Evolutionary conservation across 2,329 filamentous ascomycete species (phyloP).

Genomic region (Cladosporium colombiae): DNA sequence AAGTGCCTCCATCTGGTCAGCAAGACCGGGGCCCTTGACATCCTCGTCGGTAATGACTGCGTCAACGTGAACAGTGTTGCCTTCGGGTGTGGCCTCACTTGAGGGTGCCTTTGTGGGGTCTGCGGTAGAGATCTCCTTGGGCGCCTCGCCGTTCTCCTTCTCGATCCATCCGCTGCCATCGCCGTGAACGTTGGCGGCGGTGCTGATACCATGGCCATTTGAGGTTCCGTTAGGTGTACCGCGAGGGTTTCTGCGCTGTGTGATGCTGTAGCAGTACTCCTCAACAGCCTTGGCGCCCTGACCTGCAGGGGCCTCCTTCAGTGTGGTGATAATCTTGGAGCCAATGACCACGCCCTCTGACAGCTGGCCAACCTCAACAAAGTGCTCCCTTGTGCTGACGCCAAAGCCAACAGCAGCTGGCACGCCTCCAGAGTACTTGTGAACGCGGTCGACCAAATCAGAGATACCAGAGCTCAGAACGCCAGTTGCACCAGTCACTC

Average conservation of each 20-base stretch:
- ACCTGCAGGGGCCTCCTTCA: conserved; percentile 68
- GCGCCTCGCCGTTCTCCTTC: conserved; percentile 32
- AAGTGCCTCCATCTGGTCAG: conserved; percentile 81
- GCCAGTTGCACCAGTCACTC: conserved; percentile 88
- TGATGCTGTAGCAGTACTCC: conserved; percentile 80
- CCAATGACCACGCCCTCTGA: conserved; percentile 96
- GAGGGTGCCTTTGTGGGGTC: conserved; percentile 38
- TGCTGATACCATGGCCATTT: conserved; percentile 34
- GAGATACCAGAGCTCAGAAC: conserved; percentile 79
- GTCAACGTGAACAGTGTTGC: conserved; percentile 64
- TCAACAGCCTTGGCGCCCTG: conserved; percentile 72
- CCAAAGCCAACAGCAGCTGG: conserved; percentile 94
- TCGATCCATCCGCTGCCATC: conserved; percentile 40
- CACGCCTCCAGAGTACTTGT: conserved; percentile 86
- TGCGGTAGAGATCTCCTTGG: conserved; percentile 37
- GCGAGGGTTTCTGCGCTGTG: conserved; percentile 38
- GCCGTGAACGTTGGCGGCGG: conserved; percentile 36
- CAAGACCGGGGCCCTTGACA: conserved; percentile 61
- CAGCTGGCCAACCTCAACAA: conserved; percentile 76
- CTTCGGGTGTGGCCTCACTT: conserved; percentile 37
- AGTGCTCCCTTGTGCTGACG: conserved; percentile 93
- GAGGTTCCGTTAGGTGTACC: conserved; percentile 8
- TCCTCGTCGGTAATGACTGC: conserved; percentile 64
- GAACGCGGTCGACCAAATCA: conserved; percentile 78
- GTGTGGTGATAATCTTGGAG: conserved; percentile 85